Percentiles rank a stretch among this genome's conserved stretches.
phyloP scores from a whole-genome alignment of 805 yeast genomes.

The Saccharomycopsis microspora region DNA sequence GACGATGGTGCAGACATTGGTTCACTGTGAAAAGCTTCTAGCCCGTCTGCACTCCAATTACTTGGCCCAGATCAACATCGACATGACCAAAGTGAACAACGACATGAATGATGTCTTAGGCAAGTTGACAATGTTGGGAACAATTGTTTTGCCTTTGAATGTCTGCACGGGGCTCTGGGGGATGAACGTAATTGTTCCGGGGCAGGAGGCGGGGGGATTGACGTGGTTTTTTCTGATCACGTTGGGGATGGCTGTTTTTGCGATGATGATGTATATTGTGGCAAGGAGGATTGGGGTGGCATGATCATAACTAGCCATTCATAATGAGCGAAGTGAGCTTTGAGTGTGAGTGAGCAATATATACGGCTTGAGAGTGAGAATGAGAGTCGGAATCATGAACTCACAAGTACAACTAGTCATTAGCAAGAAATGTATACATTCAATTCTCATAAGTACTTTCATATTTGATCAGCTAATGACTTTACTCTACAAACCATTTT shows the following conservation, averaged over 20 bases:
- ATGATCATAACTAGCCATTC: background rate
- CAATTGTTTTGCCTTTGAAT: constrained; percentile 92
- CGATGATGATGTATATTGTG: constrained; percentile 29
- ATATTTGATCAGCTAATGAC: no score
- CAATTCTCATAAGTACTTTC: no score
- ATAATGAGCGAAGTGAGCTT: no score
- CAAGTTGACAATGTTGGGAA: constrained; percentile 85
- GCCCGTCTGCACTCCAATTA: constrained; percentile 93
- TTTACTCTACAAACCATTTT: no score
- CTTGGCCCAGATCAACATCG: constrained; percentile 92
- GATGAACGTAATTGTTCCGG: constrained; percentile 95
- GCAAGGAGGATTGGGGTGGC: constrained; percentile 15
- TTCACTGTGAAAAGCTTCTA: constrained; percentile 86
- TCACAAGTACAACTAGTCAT: no score
- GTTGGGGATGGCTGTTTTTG: constrained; percentile 34
- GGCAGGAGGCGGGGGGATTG: constrained; percentile 54
- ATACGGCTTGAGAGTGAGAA: no score
- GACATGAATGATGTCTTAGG: constrained; percentile 96
- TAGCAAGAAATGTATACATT: no score
- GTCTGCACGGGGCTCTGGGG: constrained; percentile 98
- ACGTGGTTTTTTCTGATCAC: constrained; percentile 54
- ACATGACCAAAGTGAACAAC: constrained; percentile 93
- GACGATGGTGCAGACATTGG: constrained; percentile 91
- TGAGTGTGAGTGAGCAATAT: no score
- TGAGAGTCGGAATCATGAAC: no score